Evolutionary conservation across 805 yeast genomes (phyloP).

Genomic region (Hanseniaspora singularis): DNA sequence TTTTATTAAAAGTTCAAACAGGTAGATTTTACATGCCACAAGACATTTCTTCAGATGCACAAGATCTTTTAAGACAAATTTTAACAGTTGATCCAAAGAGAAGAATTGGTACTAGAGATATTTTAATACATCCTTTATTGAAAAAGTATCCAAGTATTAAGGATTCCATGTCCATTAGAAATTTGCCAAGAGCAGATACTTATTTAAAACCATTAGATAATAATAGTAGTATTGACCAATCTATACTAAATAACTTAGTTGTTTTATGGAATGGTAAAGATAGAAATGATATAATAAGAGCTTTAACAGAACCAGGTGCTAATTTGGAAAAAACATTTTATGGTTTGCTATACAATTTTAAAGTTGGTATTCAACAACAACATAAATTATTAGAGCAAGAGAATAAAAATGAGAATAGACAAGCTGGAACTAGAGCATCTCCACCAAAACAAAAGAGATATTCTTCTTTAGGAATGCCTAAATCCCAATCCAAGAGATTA

Average conservation of each 20-base stretch:
- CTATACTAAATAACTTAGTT: slow-evolving; percentile 61
- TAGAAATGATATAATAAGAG: slow-evolving; percentile 39
- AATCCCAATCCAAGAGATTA: slow-evolving; percentile 28
- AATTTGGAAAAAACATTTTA: slow-evolving; percentile 74
- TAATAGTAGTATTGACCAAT: slow-evolving; percentile 44
- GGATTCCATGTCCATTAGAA: slow-evolving; percentile 28
- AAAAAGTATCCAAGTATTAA: slow-evolving; percentile 46
- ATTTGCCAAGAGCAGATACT: slow-evolving; percentile 32
- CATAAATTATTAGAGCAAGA: slow-evolving; percentile 20
- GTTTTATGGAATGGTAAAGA: slow-evolving; percentile 74
- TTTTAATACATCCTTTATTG: slow-evolving; percentile 69
- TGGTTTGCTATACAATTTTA: slow-evolving; percentile 58
- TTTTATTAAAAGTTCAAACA: slow-evolving; percentile 78
- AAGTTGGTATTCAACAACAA: slow-evolving; percentile 37
- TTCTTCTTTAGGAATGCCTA: slow-evolving; percentile 22
- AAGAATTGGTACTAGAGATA: slow-evolving; percentile 67
- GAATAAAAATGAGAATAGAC: slow-evolving; percentile 25
- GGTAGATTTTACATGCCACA: slow-evolving; percentile 79
- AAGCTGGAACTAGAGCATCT: slow-evolving; percentile 23
- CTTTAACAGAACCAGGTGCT: slow-evolving; percentile 43
- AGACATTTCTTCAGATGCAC: slow-evolving; percentile 70
- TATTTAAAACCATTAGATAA: slow-evolving; percentile 30
- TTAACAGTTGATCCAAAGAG: slow-evolving; percentile 67
- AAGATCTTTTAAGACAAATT: slow-evolving; percentile 71
- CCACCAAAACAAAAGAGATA: slow-evolving; percentile 16